Base-by-base conservation (phyloP, 768 basidiomycete genomes). In the Pulveroboletus sp. region DNA sequence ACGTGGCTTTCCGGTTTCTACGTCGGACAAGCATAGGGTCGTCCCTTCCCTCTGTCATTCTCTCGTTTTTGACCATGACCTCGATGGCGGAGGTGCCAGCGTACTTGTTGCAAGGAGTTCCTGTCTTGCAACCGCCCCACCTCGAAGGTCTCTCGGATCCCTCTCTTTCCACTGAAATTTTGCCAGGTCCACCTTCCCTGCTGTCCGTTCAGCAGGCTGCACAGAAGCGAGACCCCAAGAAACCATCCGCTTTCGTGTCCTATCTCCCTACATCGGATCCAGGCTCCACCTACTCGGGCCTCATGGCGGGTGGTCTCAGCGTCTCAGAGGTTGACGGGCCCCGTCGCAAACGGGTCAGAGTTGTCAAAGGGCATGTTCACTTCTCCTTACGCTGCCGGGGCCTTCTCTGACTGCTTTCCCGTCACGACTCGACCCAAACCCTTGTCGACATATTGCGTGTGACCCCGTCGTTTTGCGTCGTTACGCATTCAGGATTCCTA, bases 251-350 rank as follows among this genome's bases (percentile, higher is more conserved):
- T 57, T 70, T 77, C 51, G 75, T 82, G 70, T 90, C 90, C 54
- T 93, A 91, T 76, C 76, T 93, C 65, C 89, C 89, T 41, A 71
- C 81, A 55, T 81, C 83, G 62, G 90, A 93, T 76, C 90, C 90
- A 55, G 89, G 90, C 64, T 85, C 90, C 60, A 93, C 89, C 24
- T 93, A 89, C 74, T 82, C 85, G 66, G 86, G 84, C 52, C 78
- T 85, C 65, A 77, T 82, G 73, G 77, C 82, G 57, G 79, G 80
- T 53, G 78, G 84, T 63, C 75, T 83, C 56, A 74, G 77, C 61
- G 75, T 79, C 49, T 54, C 62, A 55, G 81, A 82, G 59, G 64
- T 78, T 57, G 83, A 84, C 52, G 84, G 83, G 43, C 73, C 82
- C 47, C 77, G 82, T 67, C 72, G 82, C 65, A 88, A 91, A 73